A percentile compares a stretch with the other conserved stretches of the same genome.
Conservation (phyloP, 768 basidiomycete genomes). For the Antrodiella citrinella region DNA sequence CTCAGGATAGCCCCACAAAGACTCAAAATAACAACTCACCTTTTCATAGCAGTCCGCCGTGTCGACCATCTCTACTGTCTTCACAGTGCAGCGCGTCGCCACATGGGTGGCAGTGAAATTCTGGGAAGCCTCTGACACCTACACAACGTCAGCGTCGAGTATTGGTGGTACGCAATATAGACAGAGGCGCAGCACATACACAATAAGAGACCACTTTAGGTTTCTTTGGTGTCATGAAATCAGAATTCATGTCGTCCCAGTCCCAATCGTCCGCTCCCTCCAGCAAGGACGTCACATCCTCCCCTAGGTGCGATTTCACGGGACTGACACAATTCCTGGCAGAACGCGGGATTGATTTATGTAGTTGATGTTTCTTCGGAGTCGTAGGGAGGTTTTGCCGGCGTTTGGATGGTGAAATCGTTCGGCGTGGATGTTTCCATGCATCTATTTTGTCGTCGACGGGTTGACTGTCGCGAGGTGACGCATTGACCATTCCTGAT, state of each 20-base stretch:
- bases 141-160: neutral
- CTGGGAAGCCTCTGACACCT: neutral
- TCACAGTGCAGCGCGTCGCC: conserved; percentile 44
- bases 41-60: conserved; percentile 1
- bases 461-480: conserved; percentile 35
- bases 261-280: conserved; percentile 68
- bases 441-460: conserved; percentile 17
- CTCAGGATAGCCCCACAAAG: neutral
- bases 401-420: neutral
- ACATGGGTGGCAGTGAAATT: neutral
- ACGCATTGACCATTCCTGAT: conserved; percentile 43
- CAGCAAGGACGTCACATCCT: conserved; percentile 38
- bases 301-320: conserved; percentile 3
- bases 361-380: neutral
- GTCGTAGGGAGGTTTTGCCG: neutral
- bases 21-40: neutral
- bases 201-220: conserved; percentile 11
- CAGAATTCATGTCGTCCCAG: conserved; percentile 48
- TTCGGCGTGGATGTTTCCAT: neutral
- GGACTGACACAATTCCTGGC: neutral
- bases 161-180: neutral
- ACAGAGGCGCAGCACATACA: neutral
- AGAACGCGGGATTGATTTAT: conserved; percentile 1
- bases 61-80: conserved; percentile 32
- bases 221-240: conserved; percentile 45